Evolutionary conservation across 495 filamentous ascomycete species (phyloP).

Genomic region (Platismatia glauca): DNA sequence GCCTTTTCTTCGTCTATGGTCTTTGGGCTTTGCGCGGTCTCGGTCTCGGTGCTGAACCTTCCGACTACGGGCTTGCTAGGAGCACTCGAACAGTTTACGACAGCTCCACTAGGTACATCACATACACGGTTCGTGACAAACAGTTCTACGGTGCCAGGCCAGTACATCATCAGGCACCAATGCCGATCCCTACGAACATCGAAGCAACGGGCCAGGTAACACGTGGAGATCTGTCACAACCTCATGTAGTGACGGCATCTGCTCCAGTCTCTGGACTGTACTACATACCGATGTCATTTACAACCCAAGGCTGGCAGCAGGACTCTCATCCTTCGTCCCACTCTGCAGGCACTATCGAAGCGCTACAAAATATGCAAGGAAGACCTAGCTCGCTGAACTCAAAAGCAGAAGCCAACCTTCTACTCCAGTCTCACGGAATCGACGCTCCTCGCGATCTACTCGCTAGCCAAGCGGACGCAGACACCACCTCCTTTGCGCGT

Average conservation of each 20-base stretch:
- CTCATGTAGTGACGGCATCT: background rate
- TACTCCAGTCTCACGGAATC: background rate
- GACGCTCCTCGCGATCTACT: background rate
- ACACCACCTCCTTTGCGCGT: background rate
- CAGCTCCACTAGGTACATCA: background rate
- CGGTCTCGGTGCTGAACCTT: background rate
- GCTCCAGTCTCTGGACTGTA: conserved; percentile 4
- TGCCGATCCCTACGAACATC: background rate
- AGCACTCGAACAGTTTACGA: no score
- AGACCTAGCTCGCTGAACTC: background rate
- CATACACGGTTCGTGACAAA: background rate
- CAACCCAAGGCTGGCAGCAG: background rate
- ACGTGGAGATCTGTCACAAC: background rate
- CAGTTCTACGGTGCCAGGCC: background rate
- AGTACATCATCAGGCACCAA: background rate
- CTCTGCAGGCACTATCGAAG: background rate
- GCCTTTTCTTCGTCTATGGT: background rate
- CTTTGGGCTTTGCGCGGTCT: background rate
- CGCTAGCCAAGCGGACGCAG: background rate
- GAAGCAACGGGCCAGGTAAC: background rate
- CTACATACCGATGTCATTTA: background rate
- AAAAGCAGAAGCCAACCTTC: background rate
- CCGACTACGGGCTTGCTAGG: background rate
- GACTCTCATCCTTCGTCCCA: background rate
- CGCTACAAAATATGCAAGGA: background rate